These are phyloP conservation scores for Fusarium sp. DNA, from an alignment of 2,329 filamentous ascomycete species.

Conservation along the genomic window DNA sequence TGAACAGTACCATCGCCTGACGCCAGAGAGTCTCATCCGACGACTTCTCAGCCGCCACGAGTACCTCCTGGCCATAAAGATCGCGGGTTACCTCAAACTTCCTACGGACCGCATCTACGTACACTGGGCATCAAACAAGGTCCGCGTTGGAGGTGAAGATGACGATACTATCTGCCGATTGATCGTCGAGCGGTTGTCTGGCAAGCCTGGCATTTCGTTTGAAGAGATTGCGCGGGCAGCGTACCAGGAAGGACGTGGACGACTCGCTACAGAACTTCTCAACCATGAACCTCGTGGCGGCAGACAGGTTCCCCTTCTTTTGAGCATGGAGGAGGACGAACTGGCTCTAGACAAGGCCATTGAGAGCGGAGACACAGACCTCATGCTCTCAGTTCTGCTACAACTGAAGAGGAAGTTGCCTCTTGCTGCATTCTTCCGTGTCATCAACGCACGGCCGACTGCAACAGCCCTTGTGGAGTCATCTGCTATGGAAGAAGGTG, in stretches of 20 bases:
- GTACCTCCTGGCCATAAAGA: slow-evolving; percentile 88
- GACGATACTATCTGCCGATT: slow-evolving; percentile 89
- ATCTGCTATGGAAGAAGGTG: slow-evolving; percentile 74
- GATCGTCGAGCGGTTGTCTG: slow-evolving; percentile 87
- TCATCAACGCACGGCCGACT: slow-evolving; percentile 85
- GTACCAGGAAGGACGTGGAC: slow-evolving; percentile 90
- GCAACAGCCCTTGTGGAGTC: slow-evolving; percentile 92
- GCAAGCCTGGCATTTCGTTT: slow-evolving; percentile 93
- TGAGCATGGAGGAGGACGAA: slow-evolving; percentile 96
- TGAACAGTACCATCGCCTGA: slow-evolving; percentile 92
- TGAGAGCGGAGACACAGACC: slow-evolving; percentile 92
- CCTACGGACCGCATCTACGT: slow-evolving; percentile 93
- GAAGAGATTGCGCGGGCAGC: slow-evolving; percentile 93
- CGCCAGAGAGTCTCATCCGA: slow-evolving; percentile 87
- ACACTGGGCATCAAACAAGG: slow-evolving; percentile 96
- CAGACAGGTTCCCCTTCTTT: slow-evolving; percentile 92
- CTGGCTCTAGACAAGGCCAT: slow-evolving; percentile 96
- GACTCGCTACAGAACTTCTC: slow-evolving; percentile 89
- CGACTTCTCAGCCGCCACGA: slow-evolving; percentile 90
- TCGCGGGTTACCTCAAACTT: slow-evolving; percentile 88
- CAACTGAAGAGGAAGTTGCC: slow-evolving; percentile 92
- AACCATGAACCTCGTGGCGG: slow-evolving; percentile 95
- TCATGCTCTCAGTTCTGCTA: slow-evolving; percentile 89
- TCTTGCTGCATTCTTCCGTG: slow-evolving; percentile 90
- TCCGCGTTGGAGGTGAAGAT: slow-evolving; percentile 84